phyloP scores from a whole-genome alignment of 495 filamentous ascomycete genomes.

The Schizothecium vesticola region DNA sequence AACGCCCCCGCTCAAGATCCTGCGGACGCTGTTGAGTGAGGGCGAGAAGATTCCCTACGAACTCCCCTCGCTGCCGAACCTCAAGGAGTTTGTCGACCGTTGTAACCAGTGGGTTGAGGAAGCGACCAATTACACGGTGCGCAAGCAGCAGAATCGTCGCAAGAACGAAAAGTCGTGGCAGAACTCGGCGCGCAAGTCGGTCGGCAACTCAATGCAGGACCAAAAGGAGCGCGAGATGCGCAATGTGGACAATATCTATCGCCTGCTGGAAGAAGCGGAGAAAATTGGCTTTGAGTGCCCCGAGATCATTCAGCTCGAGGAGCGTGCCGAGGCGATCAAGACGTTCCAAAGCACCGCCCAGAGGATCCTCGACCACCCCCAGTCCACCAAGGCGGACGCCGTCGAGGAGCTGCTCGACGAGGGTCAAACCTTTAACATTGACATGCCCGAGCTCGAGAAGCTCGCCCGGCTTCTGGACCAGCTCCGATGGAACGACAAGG shows the following conservation, averaged over 20 bases:
- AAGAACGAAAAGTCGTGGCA: constrained; percentile 96
- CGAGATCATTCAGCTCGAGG: constrained; percentile 81
- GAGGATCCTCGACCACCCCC: constrained; percentile 55
- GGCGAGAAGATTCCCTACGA: constrained; percentile 97
- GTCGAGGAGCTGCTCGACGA: constrained; percentile 85
- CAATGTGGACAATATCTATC: constrained; percentile 83
- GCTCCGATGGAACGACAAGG: constrained; percentile 83
- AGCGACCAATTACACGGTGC: constrained; percentile 91
- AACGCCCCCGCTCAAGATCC: constrained; percentile 76
- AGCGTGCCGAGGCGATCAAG: constrained; percentile 81
- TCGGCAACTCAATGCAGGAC: constrained; percentile 60
- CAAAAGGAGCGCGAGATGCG: constrained; percentile 87
- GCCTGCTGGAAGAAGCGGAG: constrained; percentile 78
- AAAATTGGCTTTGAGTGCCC: constrained; percentile 90
- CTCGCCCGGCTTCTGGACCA: constrained; percentile 76
- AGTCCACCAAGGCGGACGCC: constrained; percentile 56
- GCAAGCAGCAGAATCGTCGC: constrained; percentile 96
- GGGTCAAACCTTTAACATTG: constrained; percentile 85
- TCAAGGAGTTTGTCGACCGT: constrained; percentile 85
- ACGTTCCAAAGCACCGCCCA: constrained; percentile 78
- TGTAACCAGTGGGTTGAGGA: constrained; percentile 99
- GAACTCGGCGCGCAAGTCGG: constrained; percentile 56
- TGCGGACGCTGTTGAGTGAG: constrained; percentile 81
- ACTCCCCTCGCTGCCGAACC: constrained; percentile 71
- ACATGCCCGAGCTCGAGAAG: constrained; percentile 85